These are phyloP conservation scores for Trametes punicea DNA, from an alignment of 768 basidiomycete species.

Conservation along the genomic window DNA sequence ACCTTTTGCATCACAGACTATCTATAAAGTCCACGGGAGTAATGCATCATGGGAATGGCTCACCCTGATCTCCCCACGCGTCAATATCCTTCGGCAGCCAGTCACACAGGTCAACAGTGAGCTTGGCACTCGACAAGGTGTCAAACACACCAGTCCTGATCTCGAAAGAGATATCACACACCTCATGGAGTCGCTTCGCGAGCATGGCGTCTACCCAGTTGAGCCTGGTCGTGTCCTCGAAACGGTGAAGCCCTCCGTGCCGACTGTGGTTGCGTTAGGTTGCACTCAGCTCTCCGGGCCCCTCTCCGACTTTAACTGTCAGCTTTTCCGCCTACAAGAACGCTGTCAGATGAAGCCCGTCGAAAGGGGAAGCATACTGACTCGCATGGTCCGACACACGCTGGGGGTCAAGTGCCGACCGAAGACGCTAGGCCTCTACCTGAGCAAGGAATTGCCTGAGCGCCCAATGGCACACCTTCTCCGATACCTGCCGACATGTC, in stretches of 20 bases:
- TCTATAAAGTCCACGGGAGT: slow-evolving; percentile 33
- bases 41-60: slow-evolving; percentile 38
- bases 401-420: too few relatives aligned
- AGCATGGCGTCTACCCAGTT: slow-evolving; percentile 24
- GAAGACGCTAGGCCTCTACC: too few relatives aligned
- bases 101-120: slow-evolving; percentile 24
- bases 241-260: slow-evolving; percentile 15
- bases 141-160: slow-evolving; percentile 29
- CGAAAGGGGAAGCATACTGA: too few relatives aligned
- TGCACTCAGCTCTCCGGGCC: slow-evolving; percentile 22
- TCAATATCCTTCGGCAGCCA: slow-evolving; percentile 27
- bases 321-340: slow-evolving; percentile 20
- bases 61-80: slow-evolving; percentile 29
- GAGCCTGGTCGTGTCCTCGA: slow-evolving; percentile 23
- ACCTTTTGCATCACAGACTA: slow-evolving; percentile 12
- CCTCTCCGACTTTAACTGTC: slow-evolving; percentile 28
- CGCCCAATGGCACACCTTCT: too few relatives aligned
- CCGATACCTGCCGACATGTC: background rate
- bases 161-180: slow-evolving; percentile 30
- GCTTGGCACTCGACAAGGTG: slow-evolving; percentile 32
- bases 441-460: too few relatives aligned
- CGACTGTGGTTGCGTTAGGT: slow-evolving; percentile 22
- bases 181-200: slow-evolving; percentile 23
- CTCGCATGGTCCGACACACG: background rate
- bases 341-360: slow-evolving; percentile 10